These are phyloP conservation scores for Phytophthora palmivora DNA, from an alignment of 352 stramenopile genomes.

Conservation along the genomic window DNA sequence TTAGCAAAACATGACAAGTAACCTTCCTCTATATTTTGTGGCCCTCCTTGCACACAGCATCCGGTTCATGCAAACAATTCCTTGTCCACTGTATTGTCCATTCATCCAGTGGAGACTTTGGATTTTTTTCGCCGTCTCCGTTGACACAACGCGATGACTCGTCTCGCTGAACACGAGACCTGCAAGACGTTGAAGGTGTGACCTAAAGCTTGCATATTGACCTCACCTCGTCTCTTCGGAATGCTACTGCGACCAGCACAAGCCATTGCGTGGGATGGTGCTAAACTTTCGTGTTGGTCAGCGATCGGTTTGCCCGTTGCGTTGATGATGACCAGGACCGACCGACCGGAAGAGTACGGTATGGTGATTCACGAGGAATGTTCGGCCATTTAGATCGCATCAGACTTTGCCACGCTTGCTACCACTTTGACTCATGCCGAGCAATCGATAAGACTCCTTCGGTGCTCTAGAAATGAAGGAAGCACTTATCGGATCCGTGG, in stretches of 20 bases:
- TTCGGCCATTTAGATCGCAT: conserved; percentile 15
- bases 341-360: conserved; percentile 15
- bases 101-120: conserved; percentile 9
- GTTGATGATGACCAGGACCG: conserved; percentile 11
- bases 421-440: conserved; percentile 7
- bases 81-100: conserved; percentile 1
- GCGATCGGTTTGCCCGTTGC: conserved; percentile 4
- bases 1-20: background rate
- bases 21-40: conserved; percentile 4
- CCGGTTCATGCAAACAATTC: background rate
- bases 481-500: conserved; percentile 25
- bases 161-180: conserved; percentile 10
- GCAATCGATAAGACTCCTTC: background rate
- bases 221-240: conserved; percentile 27
- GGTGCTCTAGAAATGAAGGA: conserved; percentile 26
- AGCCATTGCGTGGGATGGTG: conserved; percentile 16
- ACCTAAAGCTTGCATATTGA: background rate
- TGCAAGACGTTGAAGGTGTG: conserved; percentile 1
- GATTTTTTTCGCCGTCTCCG: conserved; percentile 10
- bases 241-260: conserved; percentile 29
- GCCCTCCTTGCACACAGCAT: conserved; percentile 1
- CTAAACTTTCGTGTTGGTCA: conserved; percentile 33
- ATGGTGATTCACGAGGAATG: conserved; percentile 4
- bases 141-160: conserved; percentile 26
- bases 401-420: conserved; percentile 7